A percentile compares a stretch with the other conserved stretches of the same genome.
Conservation (phyloP, 495 filamentous ascomycete genomes). For the Trichodelitschia bisporula region DNA sequence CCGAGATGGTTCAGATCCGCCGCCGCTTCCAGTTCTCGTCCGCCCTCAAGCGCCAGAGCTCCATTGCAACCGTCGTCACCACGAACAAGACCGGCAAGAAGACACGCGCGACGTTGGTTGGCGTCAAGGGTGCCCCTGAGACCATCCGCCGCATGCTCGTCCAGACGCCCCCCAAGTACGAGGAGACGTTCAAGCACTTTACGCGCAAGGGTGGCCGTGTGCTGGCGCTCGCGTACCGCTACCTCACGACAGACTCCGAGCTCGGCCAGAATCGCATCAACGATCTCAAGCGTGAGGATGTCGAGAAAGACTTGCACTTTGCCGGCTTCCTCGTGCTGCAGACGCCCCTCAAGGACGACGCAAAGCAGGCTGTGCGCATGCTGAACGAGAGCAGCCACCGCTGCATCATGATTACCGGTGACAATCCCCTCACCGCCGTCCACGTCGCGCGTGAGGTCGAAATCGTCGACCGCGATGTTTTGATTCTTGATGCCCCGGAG, state of each 20-base stretch:
- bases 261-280: conserved; percentile 68
- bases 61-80: conserved; percentile 54
- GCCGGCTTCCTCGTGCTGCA: conserved; percentile 92
- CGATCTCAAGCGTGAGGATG: conserved; percentile 73
- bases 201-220: conserved; percentile 87
- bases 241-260: conserved; percentile 56
- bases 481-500: conserved; percentile 89
- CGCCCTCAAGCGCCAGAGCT: conserved; percentile 83
- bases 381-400: conserved; percentile 96
- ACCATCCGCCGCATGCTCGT: conserved; percentile 85
- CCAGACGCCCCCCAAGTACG: conserved; percentile 63
- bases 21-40: conserved; percentile 97
- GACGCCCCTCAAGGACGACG: conserved; percentile 90
- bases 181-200: conserved; percentile 96
- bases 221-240: conserved; percentile 80
- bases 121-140: conserved; percentile 91
- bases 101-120: conserved; percentile 60
- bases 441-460: conserved; percentile 92
- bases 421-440: conserved; percentile 89
- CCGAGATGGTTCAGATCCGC: conserved; percentile 65
- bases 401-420: conserved; percentile 97
- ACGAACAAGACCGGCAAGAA: conserved; percentile 47
- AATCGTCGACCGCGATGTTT: conserved; percentile 85
- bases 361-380: conserved; percentile 81
- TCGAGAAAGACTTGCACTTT: conserved; percentile 64